Evolutionary conservation across 495 filamentous ascomycete genomes (phyloP), one percentile per base, ranked within the genome.

Genomic region (Penicillium manginii): DNA sequence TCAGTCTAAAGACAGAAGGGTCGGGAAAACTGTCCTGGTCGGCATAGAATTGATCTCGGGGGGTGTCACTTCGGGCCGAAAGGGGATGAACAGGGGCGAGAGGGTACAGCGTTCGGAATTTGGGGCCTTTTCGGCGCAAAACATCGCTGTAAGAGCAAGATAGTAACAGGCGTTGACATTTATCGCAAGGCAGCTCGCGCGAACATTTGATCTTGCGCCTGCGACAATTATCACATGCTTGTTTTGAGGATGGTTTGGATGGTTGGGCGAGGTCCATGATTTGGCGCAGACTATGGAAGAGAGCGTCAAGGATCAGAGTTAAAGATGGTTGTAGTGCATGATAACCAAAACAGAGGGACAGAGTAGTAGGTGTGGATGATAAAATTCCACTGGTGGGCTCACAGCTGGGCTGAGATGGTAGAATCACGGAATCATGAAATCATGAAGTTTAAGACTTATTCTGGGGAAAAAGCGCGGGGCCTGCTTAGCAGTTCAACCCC

Each of bases 211-310:
- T 77, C 50, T 79, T 79, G 40, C 77, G 74, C 5, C 74, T 68
- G 26, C 77, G 73, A 61, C 77, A 79, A 51, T 78, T 78, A 50
- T 79, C 77, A 54, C 77, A 79, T 51, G 77, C 75, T 62, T 79
- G 77, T 52, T 77, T 78, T 15, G 61, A 56, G 37, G 68, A 29
- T 43, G 69, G 54, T 60, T 62, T 65, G 61, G 50, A 61, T 62
- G 50, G 62, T 45, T 51, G 64, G 59, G 60, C 45, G 60, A 67
- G 55, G 57, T 66, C 69, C 66, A 70, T 60, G 55, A 46, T 55
- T 21, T 8, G 17, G 14, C 17, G 17, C 40, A 43, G 40, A 43
- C 14, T 43, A 9, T 6, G 6, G 40, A 17, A 19, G 40, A 18
- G 15, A 43, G 17, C 17, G 40, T 43, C 46, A 22, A 22, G 59